Base-by-base conservation (phyloP, 192 early-diverging fungal species). In the Linnemannia zychae region DNA sequence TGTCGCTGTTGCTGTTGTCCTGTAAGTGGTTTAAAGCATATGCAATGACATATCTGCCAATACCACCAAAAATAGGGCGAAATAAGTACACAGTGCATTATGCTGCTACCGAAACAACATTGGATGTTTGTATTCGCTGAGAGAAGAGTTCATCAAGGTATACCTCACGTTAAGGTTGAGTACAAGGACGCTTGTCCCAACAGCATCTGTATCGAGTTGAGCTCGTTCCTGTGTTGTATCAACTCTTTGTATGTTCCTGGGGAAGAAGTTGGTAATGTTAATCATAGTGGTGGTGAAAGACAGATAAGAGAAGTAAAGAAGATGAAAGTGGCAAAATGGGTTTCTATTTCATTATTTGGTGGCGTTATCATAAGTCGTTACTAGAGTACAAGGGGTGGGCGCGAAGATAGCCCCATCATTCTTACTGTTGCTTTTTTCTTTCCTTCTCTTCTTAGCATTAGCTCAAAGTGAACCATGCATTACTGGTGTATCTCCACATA, bases 401-500 rank as follows among this genome's bases (percentile, higher is more conserved):
- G 40, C 40, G 3, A 6, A n/a, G n/a, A 44, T 44, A 6, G 40
- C 40, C 9, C 9, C 40, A 6, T 44, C 40, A n/a, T n/a, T n/a
- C n/a, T n/a, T 44, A 44, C 40, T 44, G 3, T 3, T 44, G 40
- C 40, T 44, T 44, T 3, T 44, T 44, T 3, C 40, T 44, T 44
- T 44, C 40, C 40, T 44, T 44, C 40, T 15, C 20, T 11, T 47
- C 52, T n/a, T n/a, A n/a, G n/a, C n/a, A n/a, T n/a, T n/a, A n/a
- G n/a, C n/a, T n/a, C n/a, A n/a, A n/a, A n/a, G n/a, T n/a, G n/a
- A n/a, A n/a, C n/a, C n/a, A n/a, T n/a, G n/a, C n/a, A n/a, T n/a
- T 85, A 87, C 70, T 88, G 67, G 52, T 80, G 73, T 38, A 91
- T n/a, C 60, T 91, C 85, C 1, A 91, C 90, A 72, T 89, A 89